Conservation (phyloP, 176 grass and related monocot species). For the Bolboschoenus planiculmis region DNA sequence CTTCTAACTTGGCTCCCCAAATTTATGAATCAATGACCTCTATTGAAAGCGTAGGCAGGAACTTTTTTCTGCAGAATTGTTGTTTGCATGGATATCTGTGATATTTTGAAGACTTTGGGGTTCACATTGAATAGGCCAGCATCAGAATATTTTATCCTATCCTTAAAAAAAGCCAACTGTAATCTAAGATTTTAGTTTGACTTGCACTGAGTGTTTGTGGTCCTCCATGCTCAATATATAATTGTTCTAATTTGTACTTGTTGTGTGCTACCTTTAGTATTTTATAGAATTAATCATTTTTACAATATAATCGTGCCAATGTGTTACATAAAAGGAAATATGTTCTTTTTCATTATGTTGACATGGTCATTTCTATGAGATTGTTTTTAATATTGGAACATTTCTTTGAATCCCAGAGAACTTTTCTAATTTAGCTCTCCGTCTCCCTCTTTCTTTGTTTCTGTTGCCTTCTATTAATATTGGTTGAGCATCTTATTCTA, state of each 20-base stretch:
- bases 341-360: neutral
- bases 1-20: neutral
- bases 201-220: neutral
- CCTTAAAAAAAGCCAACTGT: neutral
- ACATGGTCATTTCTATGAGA: neutral
- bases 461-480: neutral
- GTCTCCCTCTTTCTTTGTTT: neutral
- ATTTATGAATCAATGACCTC: neutral
- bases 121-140: neutral
- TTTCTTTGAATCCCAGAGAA: neutral
- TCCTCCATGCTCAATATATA: neutral
- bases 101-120: neutral
- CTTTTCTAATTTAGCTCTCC: neutral
- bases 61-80: neutral
- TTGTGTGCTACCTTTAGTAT: neutral
- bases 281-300: neutral
- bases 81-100: neutral
- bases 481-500: neutral
- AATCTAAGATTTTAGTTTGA: constrained; percentile 7
- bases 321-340: neutral
- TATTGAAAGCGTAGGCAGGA: neutral
- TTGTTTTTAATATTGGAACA: neutral
- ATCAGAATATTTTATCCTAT: neutral
- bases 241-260: neutral
- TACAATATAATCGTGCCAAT: neutral